phyloP scores from a whole-genome alignment of 2,329 filamentous ascomycete species.

The Trichoderma pleuroti region DNA sequence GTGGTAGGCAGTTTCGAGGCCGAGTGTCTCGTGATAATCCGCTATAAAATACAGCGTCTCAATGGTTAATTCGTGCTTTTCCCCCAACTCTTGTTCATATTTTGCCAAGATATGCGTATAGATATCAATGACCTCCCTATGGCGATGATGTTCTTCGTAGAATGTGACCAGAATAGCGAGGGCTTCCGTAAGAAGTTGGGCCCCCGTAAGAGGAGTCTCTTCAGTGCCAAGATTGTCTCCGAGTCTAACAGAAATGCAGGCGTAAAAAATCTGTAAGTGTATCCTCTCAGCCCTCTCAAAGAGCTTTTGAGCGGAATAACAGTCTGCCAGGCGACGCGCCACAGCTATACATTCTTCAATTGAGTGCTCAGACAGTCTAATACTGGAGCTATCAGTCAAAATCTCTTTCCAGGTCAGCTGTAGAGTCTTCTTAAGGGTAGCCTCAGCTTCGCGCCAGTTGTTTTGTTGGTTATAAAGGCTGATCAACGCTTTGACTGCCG shows the following conservation, averaged over 20 bases:
- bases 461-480: slow-evolving; percentile 31
- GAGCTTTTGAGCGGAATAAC: not conserved
- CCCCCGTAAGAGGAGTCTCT: not conserved
- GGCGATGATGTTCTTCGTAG: slow-evolving; percentile 35
- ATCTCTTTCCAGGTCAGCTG: slow-evolving; percentile 37
- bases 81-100: slow-evolving; percentile 28
- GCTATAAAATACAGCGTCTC: not conserved
- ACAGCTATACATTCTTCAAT: not conserved
- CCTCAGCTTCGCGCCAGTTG: slow-evolving; percentile 37
- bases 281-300: not conserved
- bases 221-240: not conserved
- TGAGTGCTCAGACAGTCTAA: not conserved
- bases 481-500: slow-evolving; percentile 34
- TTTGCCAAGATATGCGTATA: slow-evolving; percentile 34
- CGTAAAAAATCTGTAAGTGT: not conserved
- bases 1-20: not conserved
- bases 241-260: not conserved
- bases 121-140: slow-evolving; percentile 37
- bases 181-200: slow-evolving; percentile 27
- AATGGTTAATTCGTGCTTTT: not conserved
- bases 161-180: slow-evolving; percentile 32
- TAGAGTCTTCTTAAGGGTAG: slow-evolving; percentile 34
- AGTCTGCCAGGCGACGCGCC: not conserved
- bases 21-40: not conserved
- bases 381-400: not conserved